A percentile compares a stretch with the other conserved stretches of the same genome.
Conservation (phyloP, 495 filamentous ascomycete species). For the Aeminium ludgeri region DNA sequence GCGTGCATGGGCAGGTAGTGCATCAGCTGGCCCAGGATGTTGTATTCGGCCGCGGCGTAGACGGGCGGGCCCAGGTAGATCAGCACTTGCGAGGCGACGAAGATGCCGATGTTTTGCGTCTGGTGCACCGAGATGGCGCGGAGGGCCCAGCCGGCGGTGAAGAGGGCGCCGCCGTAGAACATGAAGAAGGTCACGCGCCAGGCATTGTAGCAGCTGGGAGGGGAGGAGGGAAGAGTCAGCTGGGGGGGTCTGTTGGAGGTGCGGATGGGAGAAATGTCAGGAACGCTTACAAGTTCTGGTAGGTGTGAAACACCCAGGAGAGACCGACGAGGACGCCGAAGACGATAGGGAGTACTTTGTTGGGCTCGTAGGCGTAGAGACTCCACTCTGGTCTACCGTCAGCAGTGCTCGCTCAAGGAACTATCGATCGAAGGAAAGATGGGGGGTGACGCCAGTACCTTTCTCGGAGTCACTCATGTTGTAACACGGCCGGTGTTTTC, state of each 20-base stretch:
- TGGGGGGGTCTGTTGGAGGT: too few relatives aligned
- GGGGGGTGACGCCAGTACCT: too few relatives aligned
- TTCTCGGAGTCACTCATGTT: too few relatives aligned
- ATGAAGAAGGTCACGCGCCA: slow-evolving; percentile 32
- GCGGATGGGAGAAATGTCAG: too few relatives aligned
- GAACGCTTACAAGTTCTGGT: slow-evolving; percentile 30
- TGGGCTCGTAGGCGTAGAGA: slow-evolving; percentile 22
- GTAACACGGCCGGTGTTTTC: too few relatives aligned
- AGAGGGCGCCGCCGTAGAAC: slow-evolving; percentile 27
- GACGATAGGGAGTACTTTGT: slow-evolving; percentile 26
- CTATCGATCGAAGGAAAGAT: too few relatives aligned
- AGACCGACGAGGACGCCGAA: slow-evolving; percentile 26
- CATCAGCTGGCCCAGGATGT: slow-evolving; percentile 56
- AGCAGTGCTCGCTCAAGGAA: too few relatives aligned
- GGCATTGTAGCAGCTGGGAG: slow-evolving; percentile 21
- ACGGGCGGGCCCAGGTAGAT: slow-evolving; percentile 31
- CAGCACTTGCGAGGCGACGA: slow-evolving; percentile 19
- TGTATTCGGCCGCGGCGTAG: slow-evolving; percentile 59
- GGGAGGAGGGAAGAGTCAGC: too few relatives aligned
- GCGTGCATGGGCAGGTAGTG: slow-evolving; percentile 66
- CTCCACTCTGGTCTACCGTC: too few relatives aligned
- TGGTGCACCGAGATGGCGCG: slow-evolving; percentile 24
- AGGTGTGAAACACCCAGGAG: slow-evolving; percentile 25
- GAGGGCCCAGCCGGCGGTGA: slow-evolving; percentile 29
- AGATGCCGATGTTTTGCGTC: slow-evolving; percentile 22